Conservation (phyloP, 257 asterid genomes). For the Lantana camara region DNA sequence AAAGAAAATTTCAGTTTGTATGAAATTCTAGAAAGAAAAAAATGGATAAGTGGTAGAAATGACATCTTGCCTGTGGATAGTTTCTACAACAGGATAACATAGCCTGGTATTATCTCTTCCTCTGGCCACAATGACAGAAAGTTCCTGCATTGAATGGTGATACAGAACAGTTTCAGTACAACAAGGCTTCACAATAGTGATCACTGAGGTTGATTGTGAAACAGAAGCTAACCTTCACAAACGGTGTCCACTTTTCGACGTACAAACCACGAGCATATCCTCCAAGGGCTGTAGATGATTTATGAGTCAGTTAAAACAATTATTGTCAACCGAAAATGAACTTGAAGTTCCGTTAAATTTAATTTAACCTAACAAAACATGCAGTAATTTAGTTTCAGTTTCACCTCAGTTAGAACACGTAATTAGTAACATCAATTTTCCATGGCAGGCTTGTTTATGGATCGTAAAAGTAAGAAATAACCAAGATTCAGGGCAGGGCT, state of each 20-base stretch:
- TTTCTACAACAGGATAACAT: constrained; percentile 91
- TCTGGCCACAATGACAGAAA: constrained; percentile 92
- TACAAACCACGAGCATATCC: constrained; percentile 86
- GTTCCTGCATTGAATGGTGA: constrained; percentile 58
- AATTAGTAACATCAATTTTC: not conserved
- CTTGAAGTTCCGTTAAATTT: not conserved
- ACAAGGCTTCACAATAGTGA: constrained; percentile 16
- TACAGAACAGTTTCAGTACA: not conserved
- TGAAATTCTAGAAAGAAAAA: not conserved
- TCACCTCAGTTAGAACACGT: constrained; percentile 11
- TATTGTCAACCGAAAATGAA: constrained; percentile 3
- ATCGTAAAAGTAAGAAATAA: not conserved
- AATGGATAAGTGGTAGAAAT: too few species aligned
- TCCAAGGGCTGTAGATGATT: constrained; percentile 95
- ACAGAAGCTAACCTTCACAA: constrained; percentile 74
- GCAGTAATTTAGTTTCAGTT: constrained; percentile 5
- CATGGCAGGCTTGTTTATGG: constrained; percentile 1
- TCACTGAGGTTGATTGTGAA: not conserved
- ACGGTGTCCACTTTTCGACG: constrained; percentile 93
- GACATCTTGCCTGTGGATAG: constrained; percentile 75
- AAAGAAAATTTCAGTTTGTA: not conserved
- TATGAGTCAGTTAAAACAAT: too few species aligned
- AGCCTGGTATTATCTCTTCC: constrained; percentile 68
- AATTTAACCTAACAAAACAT: too few species aligned
- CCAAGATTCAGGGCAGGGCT: not conserved